Evolutionary conservation across 495 filamentous ascomycete genomes (phyloP).

Genomic region (Pseudoneurospora amorphoporcata): DNA sequence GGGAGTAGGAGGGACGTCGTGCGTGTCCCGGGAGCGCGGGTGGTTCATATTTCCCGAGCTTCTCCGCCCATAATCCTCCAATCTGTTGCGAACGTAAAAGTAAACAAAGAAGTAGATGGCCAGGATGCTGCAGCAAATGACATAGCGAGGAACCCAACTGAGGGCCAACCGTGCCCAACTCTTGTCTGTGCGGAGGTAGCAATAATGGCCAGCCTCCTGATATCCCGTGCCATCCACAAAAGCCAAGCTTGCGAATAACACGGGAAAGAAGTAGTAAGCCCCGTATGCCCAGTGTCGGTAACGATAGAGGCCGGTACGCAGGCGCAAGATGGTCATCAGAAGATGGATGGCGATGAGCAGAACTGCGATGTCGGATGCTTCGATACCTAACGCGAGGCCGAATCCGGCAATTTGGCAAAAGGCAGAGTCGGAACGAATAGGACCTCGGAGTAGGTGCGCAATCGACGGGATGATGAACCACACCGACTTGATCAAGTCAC

Average conservation of each 20-base stretch:
- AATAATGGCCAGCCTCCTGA: slow-evolving; percentile 51
- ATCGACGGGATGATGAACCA: slow-evolving; percentile 56
- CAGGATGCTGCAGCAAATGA: slow-evolving; percentile 52
- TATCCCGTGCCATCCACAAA: slow-evolving; percentile 51
- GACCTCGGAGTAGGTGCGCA: slow-evolving; percentile 36
- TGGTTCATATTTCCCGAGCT: slow-evolving; percentile 12
- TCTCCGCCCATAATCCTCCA: slow-evolving; percentile 21
- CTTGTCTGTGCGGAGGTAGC: slow-evolving; percentile 53
- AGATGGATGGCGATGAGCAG: slow-evolving; percentile 64
- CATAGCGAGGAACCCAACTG: slow-evolving; percentile 62
- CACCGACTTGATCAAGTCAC: slow-evolving; percentile 56
- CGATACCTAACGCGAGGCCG: slow-evolving; percentile 50
- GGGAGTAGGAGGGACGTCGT: slow-evolving; percentile 25
- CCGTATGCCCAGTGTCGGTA: slow-evolving; percentile 47
- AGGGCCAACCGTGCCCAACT: slow-evolving; percentile 56
- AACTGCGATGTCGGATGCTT: slow-evolving; percentile 58
- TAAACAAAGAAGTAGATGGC: slow-evolving; percentile 57
- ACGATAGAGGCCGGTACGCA: slow-evolving; percentile 53
- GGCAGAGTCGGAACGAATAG: slow-evolving; percentile 35
- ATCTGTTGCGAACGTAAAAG: slow-evolving; percentile 43
- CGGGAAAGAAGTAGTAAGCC: slow-evolving; percentile 45
- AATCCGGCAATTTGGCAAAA: slow-evolving; percentile 64
- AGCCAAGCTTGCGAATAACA: slow-evolving; percentile 48
- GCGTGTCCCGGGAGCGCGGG: slow-evolving; percentile 1
- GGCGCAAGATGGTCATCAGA: slow-evolving; percentile 55